Conservation (phyloP, 1,284 basidiomycete genomes). For the Puccinia coronata region DNA sequence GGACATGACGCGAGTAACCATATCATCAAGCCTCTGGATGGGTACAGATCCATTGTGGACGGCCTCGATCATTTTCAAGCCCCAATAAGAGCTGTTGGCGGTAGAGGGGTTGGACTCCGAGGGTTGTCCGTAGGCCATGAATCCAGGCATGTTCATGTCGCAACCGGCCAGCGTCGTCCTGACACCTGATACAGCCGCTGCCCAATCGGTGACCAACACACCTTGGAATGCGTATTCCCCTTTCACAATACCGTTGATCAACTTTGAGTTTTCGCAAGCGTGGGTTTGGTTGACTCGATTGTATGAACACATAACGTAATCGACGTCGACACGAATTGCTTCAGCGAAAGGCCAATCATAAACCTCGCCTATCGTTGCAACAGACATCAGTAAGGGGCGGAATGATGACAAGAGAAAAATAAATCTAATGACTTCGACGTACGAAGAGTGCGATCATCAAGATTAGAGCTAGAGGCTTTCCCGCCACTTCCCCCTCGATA, state of each 20-base stretch:
- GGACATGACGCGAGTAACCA: conserved; percentile 42
- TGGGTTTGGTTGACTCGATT: conserved; percentile 56
- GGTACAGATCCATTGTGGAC: conserved; percentile 45
- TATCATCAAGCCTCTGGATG: conserved; percentile 37
- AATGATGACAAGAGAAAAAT: not conserved
- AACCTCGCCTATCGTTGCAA: conserved; percentile 51
- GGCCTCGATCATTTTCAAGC: conserved; percentile 36
- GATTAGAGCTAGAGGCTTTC: conserved; percentile 50
- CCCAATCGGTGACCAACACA: conserved; percentile 56
- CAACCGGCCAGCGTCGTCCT: conserved; percentile 33
- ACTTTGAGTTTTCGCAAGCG: conserved; percentile 56
- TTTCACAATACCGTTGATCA: conserved; percentile 57
- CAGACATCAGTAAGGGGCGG: not conserved
- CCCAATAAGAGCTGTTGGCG: conserved; percentile 45
- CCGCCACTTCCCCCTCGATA: conserved; percentile 52
- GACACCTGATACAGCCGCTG: conserved; percentile 41
- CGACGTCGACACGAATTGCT: conserved; percentile 48
- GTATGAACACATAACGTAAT: conserved; percentile 56
- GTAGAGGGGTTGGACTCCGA: conserved; percentile 41
- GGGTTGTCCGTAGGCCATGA: conserved; percentile 36
- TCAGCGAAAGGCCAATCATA: conserved; percentile 54
- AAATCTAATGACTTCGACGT: not conserved
- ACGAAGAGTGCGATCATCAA: conserved; percentile 56
- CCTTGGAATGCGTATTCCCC: conserved; percentile 57
- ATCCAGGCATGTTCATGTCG: conserved; percentile 49